A percentile compares a stretch with the other conserved stretches of the same genome.
phyloP scores from a whole-genome alignment of 108 stramenopile genomes.

The Stephanodiscus triporus region DNA sequence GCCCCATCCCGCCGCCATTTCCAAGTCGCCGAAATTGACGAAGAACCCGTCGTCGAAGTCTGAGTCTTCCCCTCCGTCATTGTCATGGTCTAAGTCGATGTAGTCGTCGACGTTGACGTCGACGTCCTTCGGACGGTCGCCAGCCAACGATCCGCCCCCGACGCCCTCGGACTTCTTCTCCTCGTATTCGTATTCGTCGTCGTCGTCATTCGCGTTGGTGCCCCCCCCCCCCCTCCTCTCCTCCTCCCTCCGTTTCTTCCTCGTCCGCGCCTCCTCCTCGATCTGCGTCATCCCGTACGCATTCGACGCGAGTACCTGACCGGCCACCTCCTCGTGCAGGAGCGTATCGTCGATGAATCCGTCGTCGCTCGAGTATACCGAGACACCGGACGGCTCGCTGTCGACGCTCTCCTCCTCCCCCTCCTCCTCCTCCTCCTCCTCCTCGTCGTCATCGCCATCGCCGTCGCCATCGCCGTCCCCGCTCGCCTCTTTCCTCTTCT shows the following conservation, averaged over 20 bases:
- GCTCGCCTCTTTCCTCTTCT: constrained; percentile 13
- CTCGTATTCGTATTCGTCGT: too few species aligned
- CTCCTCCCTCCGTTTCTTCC: constrained; percentile 1
- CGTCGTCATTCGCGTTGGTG: too few species aligned
- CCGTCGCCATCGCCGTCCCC: constrained; percentile 3
- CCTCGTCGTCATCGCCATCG: too few species aligned
- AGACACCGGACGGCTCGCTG: constrained; percentile 70
- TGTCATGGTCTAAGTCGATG: neutral
- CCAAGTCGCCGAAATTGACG: constrained; percentile 85
- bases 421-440: constrained; percentile 27
- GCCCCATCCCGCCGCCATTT: constrained; percentile 79
- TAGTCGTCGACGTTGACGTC: constrained; percentile 4
- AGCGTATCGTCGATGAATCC: constrained; percentile 82
- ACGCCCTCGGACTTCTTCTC: constrained; percentile 2
- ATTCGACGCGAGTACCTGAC: constrained; percentile 77
- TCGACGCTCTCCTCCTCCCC: constrained; percentile 60
- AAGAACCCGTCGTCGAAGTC: constrained; percentile 81
- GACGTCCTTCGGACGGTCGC: neutral
- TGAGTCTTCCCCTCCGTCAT: constrained; percentile 16
- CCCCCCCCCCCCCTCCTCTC: constrained; percentile 6
- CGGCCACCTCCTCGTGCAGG: constrained; percentile 72
- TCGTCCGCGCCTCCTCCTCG: constrained; percentile 60
- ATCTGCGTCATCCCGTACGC: constrained; percentile 73
- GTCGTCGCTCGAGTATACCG: constrained; percentile 62
- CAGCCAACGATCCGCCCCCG: too few species aligned